phyloP scores from a whole-genome alignment of 139 green algal species.

The Coccomyxa sp. region DNA sequence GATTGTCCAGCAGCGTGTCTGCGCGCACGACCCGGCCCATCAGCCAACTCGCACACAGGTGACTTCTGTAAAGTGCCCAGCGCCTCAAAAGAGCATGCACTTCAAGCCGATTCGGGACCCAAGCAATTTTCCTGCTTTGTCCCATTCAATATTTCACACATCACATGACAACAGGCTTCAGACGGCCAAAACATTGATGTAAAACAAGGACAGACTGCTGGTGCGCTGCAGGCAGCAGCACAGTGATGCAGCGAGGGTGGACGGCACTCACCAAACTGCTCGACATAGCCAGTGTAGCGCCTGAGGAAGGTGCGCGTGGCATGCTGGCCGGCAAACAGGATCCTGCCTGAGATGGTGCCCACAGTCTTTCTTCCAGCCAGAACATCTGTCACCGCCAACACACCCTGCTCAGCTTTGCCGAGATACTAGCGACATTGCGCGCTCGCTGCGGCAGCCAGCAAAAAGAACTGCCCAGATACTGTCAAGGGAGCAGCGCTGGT shows the following conservation, averaged over 20 bases:
- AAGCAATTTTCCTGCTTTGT: neutral
- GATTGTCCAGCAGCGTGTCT: constrained; percentile 22
- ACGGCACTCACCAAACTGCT: constrained; percentile 37
- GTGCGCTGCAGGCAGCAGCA: no score
- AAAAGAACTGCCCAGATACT: neutral
- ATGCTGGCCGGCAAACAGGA: constrained; percentile 30
- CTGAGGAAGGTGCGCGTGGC: constrained; percentile 21
- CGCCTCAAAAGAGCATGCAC: no score
- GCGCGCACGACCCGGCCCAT: neutral
- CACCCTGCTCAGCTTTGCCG: neutral
- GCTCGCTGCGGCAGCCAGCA: neutral
- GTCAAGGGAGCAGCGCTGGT: neutral
- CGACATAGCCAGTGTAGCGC: constrained; percentile 36
- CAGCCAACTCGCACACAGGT: neutral
- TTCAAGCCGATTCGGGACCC: neutral
- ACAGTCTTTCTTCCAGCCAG: constrained; percentile 47
- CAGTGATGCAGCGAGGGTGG: neutral
- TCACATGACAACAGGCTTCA: neutral
- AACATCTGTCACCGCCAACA: constrained; percentile 31
- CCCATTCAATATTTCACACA: neutral
- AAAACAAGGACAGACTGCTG: neutral
- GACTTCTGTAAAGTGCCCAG: no score
- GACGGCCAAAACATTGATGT: neutral
- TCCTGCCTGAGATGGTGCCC: constrained; percentile 16
- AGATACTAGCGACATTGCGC: neutral